Conservation (phyloP, 2,329 filamentous ascomycete genomes). For the Ceratocystis harringtonii region DNA sequence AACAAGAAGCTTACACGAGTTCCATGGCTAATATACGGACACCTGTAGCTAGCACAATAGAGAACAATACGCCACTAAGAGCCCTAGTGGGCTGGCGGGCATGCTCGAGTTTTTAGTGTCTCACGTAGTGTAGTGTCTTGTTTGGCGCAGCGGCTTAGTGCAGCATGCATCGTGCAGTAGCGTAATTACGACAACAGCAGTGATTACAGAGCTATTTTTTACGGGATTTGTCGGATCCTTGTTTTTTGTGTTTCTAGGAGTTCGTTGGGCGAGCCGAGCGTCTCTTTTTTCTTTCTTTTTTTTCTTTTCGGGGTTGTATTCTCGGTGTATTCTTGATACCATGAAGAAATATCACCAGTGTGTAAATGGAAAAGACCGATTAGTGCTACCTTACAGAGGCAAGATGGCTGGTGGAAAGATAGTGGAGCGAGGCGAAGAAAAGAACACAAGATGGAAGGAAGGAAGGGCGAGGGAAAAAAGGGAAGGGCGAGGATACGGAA, state of each 20-base stretch:
- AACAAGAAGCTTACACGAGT: background rate
- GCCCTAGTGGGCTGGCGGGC: background rate
- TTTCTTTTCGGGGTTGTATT: no score
- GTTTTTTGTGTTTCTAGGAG: background rate
- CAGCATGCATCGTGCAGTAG: background rate
- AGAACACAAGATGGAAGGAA: background rate
- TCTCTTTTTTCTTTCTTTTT: background rate
- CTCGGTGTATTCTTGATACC: conserved; percentile 1
- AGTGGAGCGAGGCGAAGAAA: background rate
- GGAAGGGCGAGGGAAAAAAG: background rate
- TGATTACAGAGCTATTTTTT: background rate
- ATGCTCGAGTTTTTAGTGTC: background rate
- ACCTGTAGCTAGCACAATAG: background rate
- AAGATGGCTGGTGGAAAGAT: background rate
- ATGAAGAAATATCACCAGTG: background rate
- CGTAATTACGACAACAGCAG: background rate
- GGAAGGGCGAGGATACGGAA: background rate
- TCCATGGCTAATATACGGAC: background rate
- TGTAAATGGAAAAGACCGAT: background rate
- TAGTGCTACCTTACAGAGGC: background rate
- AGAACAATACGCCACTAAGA: background rate
- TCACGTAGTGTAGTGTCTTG: background rate
- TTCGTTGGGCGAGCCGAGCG: conserved; percentile 3
- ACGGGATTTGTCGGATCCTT: conserved; percentile 1
- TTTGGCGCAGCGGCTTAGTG: background rate